Base-by-base conservation (phyloP, 2,329 filamentous ascomycete genomes). In the Xylariomycetidae sp. region DNA sequence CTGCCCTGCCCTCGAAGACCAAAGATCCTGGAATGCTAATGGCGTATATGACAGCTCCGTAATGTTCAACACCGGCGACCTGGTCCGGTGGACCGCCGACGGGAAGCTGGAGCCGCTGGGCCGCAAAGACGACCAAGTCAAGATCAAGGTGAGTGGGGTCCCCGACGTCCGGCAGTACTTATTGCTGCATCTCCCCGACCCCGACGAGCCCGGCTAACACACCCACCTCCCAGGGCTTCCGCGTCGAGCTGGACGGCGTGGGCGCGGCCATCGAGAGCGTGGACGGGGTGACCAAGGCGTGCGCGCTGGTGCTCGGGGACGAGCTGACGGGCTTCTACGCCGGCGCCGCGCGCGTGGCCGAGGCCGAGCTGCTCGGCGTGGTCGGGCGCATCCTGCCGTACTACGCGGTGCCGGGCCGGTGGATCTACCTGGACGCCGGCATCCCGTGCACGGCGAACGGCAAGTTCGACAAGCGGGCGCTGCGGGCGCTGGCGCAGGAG, bases 31-130 rank as follows among this genome's bases (percentile, higher is more conserved):
- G 29, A 10, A 33, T 34, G 15, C 19, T 39, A 13, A 41, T 19
- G 20, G 10, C 14, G 16, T n/a, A 10, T 15, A 22, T 8, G 12
- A 22, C 26, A 68, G 64, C 3, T 59, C 56, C 3, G 59, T 58
- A 43, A 76, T 78, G 68, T 79, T 74, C 54, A 73, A 74, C 45
- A 79, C 75, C 2, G 75, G 74, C 6, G 75, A 79, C 43, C 60
- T 79, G 15, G 72, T 68, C 13, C 60, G 62, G 10, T 78, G 74
- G 73, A 60, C 61, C 23, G 48, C 59, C 2, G 66, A 74, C 44
- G 74, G 75, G 9, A 64, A 61, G 17, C 58, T 79, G 23, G 63
- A 74, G 26, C 72, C 70, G 15, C 63, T 75, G 20, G 74, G 75
- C 4, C 66, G 74, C 22, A 62, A 62, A n/a, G 75, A 79, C 43